These are phyloP conservation scores for Turnera subulata DNA, from an alignment of 345 rosid species.

Conservation along the genomic window DNA sequence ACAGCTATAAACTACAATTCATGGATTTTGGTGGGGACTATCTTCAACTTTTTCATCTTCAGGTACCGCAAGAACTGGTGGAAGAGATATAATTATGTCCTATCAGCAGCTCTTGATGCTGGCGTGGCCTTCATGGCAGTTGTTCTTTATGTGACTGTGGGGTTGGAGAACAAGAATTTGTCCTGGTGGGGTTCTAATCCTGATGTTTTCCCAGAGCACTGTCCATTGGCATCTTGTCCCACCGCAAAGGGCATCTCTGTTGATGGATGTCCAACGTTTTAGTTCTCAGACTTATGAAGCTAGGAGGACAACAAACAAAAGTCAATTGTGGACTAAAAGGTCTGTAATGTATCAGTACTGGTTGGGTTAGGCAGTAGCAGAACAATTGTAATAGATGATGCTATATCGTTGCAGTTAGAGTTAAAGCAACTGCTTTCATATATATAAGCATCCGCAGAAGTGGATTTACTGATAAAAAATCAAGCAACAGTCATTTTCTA, in stretches of 20 bases:
- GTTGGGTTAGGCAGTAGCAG: too few relatives aligned
- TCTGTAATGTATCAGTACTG: too few relatives aligned
- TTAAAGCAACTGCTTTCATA: too few relatives aligned
- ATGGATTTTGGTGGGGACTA: conserved; percentile 12
- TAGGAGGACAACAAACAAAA: too few relatives aligned
- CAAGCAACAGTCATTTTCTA: too few relatives aligned
- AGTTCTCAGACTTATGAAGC: neutral
- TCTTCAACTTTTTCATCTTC: conserved; percentile 16
- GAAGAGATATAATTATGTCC: conserved; percentile 42
- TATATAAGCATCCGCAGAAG: too few relatives aligned
- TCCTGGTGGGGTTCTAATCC: conserved; percentile 72
- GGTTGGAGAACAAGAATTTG: conserved; percentile 22
- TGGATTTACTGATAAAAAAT: too few relatives aligned
- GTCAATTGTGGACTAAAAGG: too few relatives aligned
- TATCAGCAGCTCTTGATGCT: conserved; percentile 47
- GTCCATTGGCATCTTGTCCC: conserved; percentile 66
- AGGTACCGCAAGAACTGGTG: conserved; percentile 28
- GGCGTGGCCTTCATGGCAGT: conserved; percentile 45
- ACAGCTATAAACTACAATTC: conserved; percentile 17
- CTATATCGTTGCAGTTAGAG: too few relatives aligned
- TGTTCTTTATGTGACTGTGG: conserved; percentile 27
- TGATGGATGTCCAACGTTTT: conserved; percentile 51
- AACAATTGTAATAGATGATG: too few relatives aligned
- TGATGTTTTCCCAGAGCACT: conserved; percentile 41
- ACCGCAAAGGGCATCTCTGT: conserved; percentile 50